Conservation (phyloP, 2,329 filamentous ascomycete genomes). For the Colletotrichum sp. region DNA sequence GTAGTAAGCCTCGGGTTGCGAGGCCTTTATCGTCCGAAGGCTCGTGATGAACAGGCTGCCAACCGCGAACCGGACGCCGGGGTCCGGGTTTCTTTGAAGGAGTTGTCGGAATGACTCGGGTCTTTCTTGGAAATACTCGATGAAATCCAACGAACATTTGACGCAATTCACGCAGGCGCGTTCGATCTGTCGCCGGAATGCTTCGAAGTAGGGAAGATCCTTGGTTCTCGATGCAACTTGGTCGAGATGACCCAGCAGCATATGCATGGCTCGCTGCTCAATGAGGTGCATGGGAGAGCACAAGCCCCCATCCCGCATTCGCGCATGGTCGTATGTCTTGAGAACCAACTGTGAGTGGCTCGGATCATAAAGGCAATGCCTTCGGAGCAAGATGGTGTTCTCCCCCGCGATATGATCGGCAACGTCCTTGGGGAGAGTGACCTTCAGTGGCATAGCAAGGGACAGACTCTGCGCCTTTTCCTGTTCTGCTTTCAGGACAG, state of each 20-base stretch:
- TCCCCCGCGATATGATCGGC: slow-evolving; percentile 70
- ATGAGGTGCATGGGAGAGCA: slow-evolving; percentile 44
- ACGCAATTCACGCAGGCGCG: slow-evolving; percentile 55
- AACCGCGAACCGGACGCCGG: slow-evolving; percentile 57
- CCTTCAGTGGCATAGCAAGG: slow-evolving; percentile 45
- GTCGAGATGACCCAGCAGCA: slow-evolving; percentile 71
- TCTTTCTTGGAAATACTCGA: slow-evolving; percentile 65
- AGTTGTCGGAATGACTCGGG: slow-evolving; percentile 67
- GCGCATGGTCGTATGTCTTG: slow-evolving; percentile 64
- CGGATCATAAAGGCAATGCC: slow-evolving; percentile 81
- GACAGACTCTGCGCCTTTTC: slow-evolving; percentile 44
- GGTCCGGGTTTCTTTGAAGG: slow-evolving; percentile 65
- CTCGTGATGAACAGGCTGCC: slow-evolving; percentile 57
- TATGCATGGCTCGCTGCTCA: slow-evolving; percentile 56
- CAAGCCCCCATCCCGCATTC: slow-evolving; percentile 48
- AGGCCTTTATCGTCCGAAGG: slow-evolving; percentile 56
- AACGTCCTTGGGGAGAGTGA: slow-evolving; percentile 49
- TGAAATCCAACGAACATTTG: slow-evolving; percentile 62
- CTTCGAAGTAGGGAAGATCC: slow-evolving; percentile 67
- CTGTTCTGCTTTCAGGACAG: slow-evolving; percentile 63
- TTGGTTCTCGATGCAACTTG: slow-evolving; percentile 77
- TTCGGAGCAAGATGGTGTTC: slow-evolving; percentile 75
- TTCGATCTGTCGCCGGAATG: slow-evolving; percentile 54
- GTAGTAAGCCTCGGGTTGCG: slow-evolving; percentile 54
- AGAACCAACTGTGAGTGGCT: slow-evolving; percentile 72